These are phyloP conservation scores for Omphalea diandra DNA, from an alignment of 441 rosid genomes.

Conservation along the genomic window DNA sequence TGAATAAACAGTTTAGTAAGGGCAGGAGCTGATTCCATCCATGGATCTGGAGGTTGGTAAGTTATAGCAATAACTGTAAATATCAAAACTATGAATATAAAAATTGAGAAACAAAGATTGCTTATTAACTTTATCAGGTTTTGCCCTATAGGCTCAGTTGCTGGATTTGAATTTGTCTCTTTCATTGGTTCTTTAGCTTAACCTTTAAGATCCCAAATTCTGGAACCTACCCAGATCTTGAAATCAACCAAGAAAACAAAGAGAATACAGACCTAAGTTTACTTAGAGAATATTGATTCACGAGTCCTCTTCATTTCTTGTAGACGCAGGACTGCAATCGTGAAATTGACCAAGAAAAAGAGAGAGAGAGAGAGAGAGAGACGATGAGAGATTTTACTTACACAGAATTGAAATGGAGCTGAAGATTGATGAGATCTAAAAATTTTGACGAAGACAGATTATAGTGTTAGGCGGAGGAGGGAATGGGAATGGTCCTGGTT, in stretches of 20 bases:
- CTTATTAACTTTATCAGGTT: slow-evolving; percentile 76
- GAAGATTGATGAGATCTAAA: slow-evolving; percentile 14
- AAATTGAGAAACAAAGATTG: slow-evolving; percentile 91
- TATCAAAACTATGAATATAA: slow-evolving; percentile 78
- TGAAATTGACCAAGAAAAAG: background rate
- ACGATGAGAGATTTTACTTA: slow-evolving; percentile 9
- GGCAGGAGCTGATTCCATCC: slow-evolving; percentile 96
- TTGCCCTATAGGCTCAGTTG: slow-evolving; percentile 76
- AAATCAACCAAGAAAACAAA: slow-evolving; percentile 19
- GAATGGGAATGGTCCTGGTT: background rate
- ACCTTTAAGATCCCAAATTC: slow-evolving; percentile 19
- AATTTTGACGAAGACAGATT: background rate
- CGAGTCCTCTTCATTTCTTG: slow-evolving; percentile 2
- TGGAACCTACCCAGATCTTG: background rate
- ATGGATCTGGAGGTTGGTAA: slow-evolving; percentile 97
- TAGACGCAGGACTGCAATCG: background rate
- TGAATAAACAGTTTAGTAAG: slow-evolving; percentile 68
- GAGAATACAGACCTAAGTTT: slow-evolving; percentile 12
- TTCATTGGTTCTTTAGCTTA: slow-evolving; percentile 48
- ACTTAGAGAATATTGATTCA: background rate
- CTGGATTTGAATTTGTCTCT: slow-evolving; percentile 58
- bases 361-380: background rate
- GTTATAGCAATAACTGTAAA: slow-evolving; percentile 88
- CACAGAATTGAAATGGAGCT: slow-evolving; percentile 12
- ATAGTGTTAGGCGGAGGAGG: background rate